A percentile compares a stretch with the other conserved stretches of the same genome.
Evolutionary conservation across 257 asterid species (phyloP).

Genomic region (Fraxinus excelsior): DNA sequence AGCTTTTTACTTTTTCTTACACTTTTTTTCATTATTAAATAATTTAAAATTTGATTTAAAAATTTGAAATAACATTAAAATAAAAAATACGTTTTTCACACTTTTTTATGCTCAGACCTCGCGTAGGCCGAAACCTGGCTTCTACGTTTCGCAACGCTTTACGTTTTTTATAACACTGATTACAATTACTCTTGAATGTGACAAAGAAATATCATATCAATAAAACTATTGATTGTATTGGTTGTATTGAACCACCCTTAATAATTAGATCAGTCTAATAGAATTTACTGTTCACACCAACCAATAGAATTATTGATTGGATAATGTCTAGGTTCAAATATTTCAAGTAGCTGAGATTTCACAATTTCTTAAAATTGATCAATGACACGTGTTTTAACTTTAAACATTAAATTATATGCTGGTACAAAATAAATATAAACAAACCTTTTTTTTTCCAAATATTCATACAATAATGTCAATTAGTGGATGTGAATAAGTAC

Average conservation of each 20-base stretch:
- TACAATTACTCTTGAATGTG: not conserved
- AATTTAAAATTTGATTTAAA: too few relatives aligned
- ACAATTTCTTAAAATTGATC: not conserved
- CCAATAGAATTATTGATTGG: not conserved
- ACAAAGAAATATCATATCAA: not conserved
- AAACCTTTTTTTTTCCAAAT: not conserved
- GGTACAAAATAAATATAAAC: too few relatives aligned
- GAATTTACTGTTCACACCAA: too few relatives aligned
- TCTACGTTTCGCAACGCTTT: too few relatives aligned
- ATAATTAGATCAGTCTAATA: not conserved
- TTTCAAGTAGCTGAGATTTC: not conserved
- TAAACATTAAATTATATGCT: not conserved
- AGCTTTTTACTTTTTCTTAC: too few relatives aligned
- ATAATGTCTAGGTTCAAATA: not conserved
- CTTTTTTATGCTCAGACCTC: too few relatives aligned
- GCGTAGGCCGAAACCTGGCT: too few relatives aligned
- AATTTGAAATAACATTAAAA: too few relatives aligned
- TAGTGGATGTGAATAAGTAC: not conserved
- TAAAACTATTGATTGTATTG: not conserved
- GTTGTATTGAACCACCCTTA: not conserved
- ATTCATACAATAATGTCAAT: not conserved
- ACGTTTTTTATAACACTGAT: too few relatives aligned
- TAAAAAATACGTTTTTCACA: too few relatives aligned
- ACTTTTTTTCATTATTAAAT: too few relatives aligned
- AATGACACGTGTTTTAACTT: not conserved